phyloP scores from a whole-genome alignment of 1,139 yeast species.

The Candida tetrigidarum region DNA sequence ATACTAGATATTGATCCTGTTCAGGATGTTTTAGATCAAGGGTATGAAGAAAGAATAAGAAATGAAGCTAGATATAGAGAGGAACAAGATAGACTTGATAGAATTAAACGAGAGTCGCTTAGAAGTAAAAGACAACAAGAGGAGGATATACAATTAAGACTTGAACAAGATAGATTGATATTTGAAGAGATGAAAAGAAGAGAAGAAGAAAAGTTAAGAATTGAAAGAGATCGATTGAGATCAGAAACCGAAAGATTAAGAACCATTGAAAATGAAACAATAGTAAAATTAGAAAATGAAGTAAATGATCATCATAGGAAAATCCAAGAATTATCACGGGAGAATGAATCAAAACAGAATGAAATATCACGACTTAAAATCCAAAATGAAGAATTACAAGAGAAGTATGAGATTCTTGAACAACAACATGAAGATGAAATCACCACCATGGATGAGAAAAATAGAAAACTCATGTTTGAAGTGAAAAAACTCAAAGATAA shows the following conservation, averaged over 20 bases:
- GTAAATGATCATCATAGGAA: neutral
- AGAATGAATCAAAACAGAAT: neutral
- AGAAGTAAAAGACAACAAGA: neutral
- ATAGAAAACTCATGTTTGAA: neutral
- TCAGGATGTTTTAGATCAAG: conserved; percentile 2
- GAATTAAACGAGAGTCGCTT: neutral
- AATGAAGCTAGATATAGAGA: neutral
- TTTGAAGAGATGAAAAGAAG: conserved; percentile 2
- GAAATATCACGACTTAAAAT: neutral
- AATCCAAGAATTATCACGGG: neutral
- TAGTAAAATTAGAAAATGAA: neutral
- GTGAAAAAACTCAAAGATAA: neutral
- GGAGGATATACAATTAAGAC: neutral
- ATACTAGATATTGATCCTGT: conserved; percentile 16
- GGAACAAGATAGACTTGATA: neutral
- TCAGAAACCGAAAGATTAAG: neutral
- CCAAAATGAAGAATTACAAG: neutral
- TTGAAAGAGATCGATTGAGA: neutral
- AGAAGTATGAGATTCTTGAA: neutral
- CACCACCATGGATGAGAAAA: neutral
- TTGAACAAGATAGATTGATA: neutral
- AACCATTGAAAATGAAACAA: neutral
- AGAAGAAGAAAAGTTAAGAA: neutral
- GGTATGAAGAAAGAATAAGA: conserved; percentile 2
- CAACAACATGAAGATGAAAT: neutral